Base-by-base conservation (phyloP, 78 protist genomes). In the Parvularia atlantis region DNA sequence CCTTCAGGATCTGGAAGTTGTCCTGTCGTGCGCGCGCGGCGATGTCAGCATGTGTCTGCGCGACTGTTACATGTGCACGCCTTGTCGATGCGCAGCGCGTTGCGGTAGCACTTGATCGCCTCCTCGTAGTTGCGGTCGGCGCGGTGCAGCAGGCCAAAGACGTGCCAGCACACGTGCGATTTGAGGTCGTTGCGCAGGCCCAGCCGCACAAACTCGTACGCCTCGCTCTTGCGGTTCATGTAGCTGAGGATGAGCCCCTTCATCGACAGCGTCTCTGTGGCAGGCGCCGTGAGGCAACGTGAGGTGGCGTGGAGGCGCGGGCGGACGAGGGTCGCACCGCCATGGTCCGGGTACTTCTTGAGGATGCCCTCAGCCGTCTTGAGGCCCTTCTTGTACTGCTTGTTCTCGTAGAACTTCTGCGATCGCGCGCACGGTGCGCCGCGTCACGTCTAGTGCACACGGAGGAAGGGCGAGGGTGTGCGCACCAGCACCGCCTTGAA, bases 311-410 rank as follows among this genome's bases (percentile, higher is more conserved):
- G 9, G 4, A 41, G 46, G 46, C 19, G 46, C 19, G 46, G 26
- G 39, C 1, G 37, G 26, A 2, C 4, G 44, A 41, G 30, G 3
- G 1, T 22, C 64, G 63, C 14, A 77, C 64, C 80, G 20, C 86
- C 89, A 43, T 87, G 89, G 36, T 83, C 59, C 4, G 87, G 82
- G 46, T 35, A 66, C 66, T 73, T 76, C 70, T 76, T 81, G 44
- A 93, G 82, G 41, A 93, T 76, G 33, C 46, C 33, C 4, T 93
- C 90, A 30, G 78, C 81, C 26, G 48, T 60, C 67, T 87, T 86
- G 36, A 89, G 66, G 20, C 87, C 95, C 81, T 91, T 89, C 71
- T 89, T 91, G 77, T 88, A 87, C 71, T 84, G 86, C 73, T 89
- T 86, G 5, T 77, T 65, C 66, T 93, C 97, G 66, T 88, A 91